Evolutionary conservation across 306 rosid genomes (phyloP), one percentile per base, ranked within the genome.

Genomic region (Fragaria iinumae): DNA sequence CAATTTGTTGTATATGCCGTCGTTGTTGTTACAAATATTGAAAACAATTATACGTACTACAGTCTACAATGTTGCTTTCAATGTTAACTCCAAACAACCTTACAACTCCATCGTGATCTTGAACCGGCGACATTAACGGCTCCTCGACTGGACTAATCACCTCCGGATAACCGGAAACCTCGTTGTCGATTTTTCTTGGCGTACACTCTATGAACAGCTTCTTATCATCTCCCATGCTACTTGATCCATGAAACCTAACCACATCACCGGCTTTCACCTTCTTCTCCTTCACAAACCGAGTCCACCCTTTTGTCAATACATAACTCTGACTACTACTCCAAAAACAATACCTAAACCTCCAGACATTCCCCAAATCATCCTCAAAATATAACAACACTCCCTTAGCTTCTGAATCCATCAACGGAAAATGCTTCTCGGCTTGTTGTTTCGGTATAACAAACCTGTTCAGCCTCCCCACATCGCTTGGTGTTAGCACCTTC

Each of bases 311-410:
- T 3, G 84, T 85, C 71, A 85, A 68, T 68, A 85, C 89, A 39
- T 82, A 82, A 68, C 86, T 85, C 48, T 82, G 86, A 36, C 89
- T 85, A 25, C 88, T 85, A 8, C 83, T 74, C 89, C 89, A 85
- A 64, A 79, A 85, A 49, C 84, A 85, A 56, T 85, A 85, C 38
- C 89, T 55, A 64, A 85, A 77, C 76, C 86, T 78, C 86, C 86
- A 85, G 1, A 82, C 78, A 18, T 82, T 82, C 57, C 84, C 84
- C 13, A 34, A 34, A 21, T 29, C 57, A 60, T 84, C 88, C 77
- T 81, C 86, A 6, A 84, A 75, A 52, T 69, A 82, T 60, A 85
- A 8, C 12, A 80, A 44, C 68, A 82, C 29, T 8, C 89, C 86
- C 29, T 80, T 77, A 1, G 53, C 64, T 29, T 23, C 75, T 11